phyloP scores from a whole-genome alignment of 2,329 filamentous ascomycete genomes.

The Fragosphaeria purpurea region DNA sequence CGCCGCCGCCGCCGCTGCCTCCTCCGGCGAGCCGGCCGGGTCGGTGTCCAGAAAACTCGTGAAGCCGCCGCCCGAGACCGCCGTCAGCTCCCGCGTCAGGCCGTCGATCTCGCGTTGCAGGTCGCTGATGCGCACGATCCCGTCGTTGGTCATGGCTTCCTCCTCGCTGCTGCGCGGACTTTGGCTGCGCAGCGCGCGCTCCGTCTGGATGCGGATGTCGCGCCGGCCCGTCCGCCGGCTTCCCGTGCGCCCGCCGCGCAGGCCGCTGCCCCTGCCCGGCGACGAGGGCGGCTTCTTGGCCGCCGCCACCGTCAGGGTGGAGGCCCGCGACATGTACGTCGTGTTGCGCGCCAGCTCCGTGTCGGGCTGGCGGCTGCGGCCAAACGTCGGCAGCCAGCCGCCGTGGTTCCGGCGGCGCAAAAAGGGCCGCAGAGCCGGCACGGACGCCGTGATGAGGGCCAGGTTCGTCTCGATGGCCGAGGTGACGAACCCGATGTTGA shows the following conservation, averaged over 20 bases:
- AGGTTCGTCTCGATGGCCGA: conserved; percentile 29
- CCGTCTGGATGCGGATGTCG: conserved; percentile 14
- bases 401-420: conserved; percentile 19
- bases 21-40: conserved; percentile 10
- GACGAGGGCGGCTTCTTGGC: conserved; percentile 20
- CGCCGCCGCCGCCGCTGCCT: too few species aligned
- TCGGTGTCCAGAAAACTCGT: not conserved
- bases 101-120: conserved; percentile 20
- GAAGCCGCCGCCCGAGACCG: conserved; percentile 8
- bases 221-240: conserved; percentile 6
- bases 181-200: conserved; percentile 19
- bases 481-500: conserved; percentile 25
- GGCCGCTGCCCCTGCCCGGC: conserved; percentile 24
- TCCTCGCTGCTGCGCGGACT: conserved; percentile 24
- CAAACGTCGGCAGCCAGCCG: conserved; percentile 22
- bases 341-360: conserved; percentile 13
- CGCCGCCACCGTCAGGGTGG: not conserved
- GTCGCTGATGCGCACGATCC: conserved; percentile 23
- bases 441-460: conserved; percentile 29
- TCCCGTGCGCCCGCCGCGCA: conserved; percentile 3
- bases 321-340: conserved; percentile 1
- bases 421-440: conserved; percentile 28
- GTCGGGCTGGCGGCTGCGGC: conserved; percentile 12
- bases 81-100: conserved; percentile 16
- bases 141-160: conserved; percentile 25